Percentiles rank a stretch among this genome's conserved stretches.
These are phyloP conservation scores for Gentiana straminea DNA, from an alignment of 257 asterid species.

Conservation along the genomic window DNA sequence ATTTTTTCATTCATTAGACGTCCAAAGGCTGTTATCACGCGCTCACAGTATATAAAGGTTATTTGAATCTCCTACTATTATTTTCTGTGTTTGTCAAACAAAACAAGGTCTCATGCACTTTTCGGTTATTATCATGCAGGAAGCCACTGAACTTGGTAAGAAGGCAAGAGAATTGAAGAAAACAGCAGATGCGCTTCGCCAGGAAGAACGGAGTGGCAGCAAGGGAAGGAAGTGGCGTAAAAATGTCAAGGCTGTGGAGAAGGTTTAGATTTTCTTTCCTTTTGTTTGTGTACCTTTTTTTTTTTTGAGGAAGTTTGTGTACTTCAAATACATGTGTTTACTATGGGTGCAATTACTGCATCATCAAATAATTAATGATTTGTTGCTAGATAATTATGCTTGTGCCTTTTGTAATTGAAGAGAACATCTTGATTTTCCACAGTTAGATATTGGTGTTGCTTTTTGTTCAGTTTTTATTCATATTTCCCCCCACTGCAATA, in stretches of 20 bases:
- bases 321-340: too few relatives aligned
- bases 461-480: too few relatives aligned
- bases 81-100: not conserved
- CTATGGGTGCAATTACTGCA: too few relatives aligned
- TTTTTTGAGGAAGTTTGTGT: too few relatives aligned
- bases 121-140: constrained; percentile 35
- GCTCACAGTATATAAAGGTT: constrained; percentile 99
- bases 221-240: constrained; percentile 99
- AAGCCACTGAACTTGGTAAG: constrained; percentile 93
- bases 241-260: constrained; percentile 90
- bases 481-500: too few relatives aligned
- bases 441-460: too few relatives aligned
- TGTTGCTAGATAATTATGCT: too few relatives aligned
- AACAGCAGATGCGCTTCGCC: constrained; percentile 94
- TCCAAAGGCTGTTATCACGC: constrained; percentile 98
- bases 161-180: constrained; percentile 87
- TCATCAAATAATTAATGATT: too few relatives aligned
- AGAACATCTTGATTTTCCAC: too few relatives aligned
- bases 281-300: too few relatives aligned
- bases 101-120: constrained; percentile 7
- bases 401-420: too few relatives aligned
- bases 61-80: constrained; percentile 1
- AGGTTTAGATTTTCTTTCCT: constrained; percentile 32
- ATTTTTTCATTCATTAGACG: constrained; percentile 89
- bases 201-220: constrained; percentile 83